Conservation (phyloP, 202 grass and related monocot genomes). For the Zizania palustris region DNA sequence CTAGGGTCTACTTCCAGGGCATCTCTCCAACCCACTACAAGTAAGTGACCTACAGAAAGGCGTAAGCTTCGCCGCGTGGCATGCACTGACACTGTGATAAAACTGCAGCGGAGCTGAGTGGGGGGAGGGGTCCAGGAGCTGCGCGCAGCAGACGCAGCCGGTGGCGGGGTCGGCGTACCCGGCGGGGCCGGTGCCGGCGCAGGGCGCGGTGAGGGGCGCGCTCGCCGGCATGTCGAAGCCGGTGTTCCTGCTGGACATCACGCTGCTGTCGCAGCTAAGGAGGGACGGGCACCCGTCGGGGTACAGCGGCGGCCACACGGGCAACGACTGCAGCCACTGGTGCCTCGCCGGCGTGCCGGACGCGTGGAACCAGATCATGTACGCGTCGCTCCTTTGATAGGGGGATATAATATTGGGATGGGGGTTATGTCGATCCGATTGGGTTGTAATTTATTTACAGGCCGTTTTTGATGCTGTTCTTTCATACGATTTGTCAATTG, state of each 20-base stretch:
- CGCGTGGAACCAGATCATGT: conserved; percentile 95
- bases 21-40: conserved; percentile 94
- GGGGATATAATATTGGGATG: not conserved
- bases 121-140: conserved; percentile 59
- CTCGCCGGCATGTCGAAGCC: conserved; percentile 69
- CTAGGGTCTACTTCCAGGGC: conserved; percentile 88
- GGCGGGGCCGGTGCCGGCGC: conserved; percentile 57
- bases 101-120: conserved; percentile 65
- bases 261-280: conserved; percentile 88
- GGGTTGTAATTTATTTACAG: not conserved
- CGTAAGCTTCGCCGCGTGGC: not conserved
- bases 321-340: conserved; percentile 99
- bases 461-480: not conserved
- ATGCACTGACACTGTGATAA: not conserved
- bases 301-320: conserved; percentile 77
- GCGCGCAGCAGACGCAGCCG: conserved; percentile 67
- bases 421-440: not conserved
- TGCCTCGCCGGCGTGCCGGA: conserved; percentile 91
- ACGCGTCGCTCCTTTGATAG: conserved; percentile 58
- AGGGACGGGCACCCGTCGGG: conserved; percentile 81
- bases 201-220: conserved; percentile 60
- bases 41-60: conserved; percentile 32
- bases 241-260: conserved; percentile 86
- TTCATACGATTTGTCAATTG: not conserved
- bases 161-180: conserved; percentile 64